These are phyloP conservation scores for Leccinum insolens DNA, from an alignment of 1,284 basidiomycete genomes.

Conservation along the genomic window DNA sequence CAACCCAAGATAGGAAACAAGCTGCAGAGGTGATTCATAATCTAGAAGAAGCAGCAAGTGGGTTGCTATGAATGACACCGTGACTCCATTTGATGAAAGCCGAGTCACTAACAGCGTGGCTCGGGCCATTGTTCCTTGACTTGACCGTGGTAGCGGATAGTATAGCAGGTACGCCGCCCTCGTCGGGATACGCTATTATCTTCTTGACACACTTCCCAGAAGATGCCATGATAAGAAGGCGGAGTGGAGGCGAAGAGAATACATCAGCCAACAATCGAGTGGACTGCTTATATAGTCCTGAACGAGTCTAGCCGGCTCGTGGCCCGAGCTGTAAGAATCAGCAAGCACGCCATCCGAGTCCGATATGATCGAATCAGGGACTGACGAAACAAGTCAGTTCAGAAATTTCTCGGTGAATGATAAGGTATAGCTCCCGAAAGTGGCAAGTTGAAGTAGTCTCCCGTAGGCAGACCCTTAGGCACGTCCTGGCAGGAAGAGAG, in stretches of 20 bases:
- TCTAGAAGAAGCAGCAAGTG: slow-evolving; percentile 38
- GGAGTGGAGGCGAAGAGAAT: not conserved
- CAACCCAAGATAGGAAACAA: slow-evolving; percentile 86
- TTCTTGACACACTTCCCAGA: slow-evolving; percentile 56
- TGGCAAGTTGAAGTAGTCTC: too few species aligned
- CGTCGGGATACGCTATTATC: slow-evolving; percentile 57
- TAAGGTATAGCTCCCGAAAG: not conserved
- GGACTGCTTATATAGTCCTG: not conserved
- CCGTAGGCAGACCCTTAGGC: too few species aligned
- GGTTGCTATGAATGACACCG: not conserved
- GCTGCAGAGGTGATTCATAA: slow-evolving; percentile 60
- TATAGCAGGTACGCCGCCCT: slow-evolving; percentile 58
- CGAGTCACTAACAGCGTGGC: slow-evolving; percentile 44
- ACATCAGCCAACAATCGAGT: not conserved
- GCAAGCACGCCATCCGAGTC: not conserved
- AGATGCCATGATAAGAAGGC: slow-evolving; percentile 39
- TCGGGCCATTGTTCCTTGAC: slow-evolving; percentile 44
- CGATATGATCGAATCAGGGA: not conserved
- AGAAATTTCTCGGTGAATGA: too few species aligned
- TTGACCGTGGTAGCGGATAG: slow-evolving; percentile 56
- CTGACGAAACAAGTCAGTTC: too few species aligned
- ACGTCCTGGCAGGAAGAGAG: too few species aligned
- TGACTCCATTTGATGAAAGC: not conserved
- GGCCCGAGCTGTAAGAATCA: not conserved
- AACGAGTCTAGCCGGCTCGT: not conserved